phyloP scores from a whole-genome alignment of 2,329 filamentous ascomycete species.

The Trichoderma simmonsii region DNA sequence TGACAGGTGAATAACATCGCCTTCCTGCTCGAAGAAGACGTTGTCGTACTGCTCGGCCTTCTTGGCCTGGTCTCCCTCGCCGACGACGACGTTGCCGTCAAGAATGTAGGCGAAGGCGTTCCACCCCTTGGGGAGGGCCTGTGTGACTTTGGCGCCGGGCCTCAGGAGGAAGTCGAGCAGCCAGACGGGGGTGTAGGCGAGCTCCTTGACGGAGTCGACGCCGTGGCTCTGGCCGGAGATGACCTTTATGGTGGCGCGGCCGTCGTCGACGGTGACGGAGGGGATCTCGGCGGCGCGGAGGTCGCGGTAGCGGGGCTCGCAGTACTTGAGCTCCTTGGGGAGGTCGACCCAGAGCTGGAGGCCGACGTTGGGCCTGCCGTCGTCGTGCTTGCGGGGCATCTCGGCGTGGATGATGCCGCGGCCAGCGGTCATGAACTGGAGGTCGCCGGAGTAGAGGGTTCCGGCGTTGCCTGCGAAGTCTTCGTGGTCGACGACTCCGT shows the following conservation, averaged over 20 bases:
- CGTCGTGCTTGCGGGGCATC: conserved; percentile 78
- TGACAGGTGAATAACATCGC: conserved; percentile 70
- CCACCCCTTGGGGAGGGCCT: conserved; percentile 76
- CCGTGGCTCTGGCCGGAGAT: conserved; percentile 84
- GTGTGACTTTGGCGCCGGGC: conserved; percentile 74
- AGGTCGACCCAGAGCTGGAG: conserved; percentile 96
- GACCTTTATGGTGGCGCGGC: conserved; percentile 77
- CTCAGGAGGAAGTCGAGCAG: conserved; percentile 77
- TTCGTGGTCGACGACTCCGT: conserved; percentile 84
- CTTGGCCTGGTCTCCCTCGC: conserved; percentile 47
- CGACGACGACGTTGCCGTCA: conserved; percentile 67
- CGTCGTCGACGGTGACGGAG: conserved; percentile 64
- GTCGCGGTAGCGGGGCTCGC: conserved; percentile 91
- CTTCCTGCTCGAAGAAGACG: conserved; percentile 78
- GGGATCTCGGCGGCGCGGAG: conserved; percentile 78
- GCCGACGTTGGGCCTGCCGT: conserved; percentile 76
- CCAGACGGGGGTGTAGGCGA: conserved; percentile 98
- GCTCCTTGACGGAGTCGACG: conserved; percentile 80
- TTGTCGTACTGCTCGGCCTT: conserved; percentile 74
- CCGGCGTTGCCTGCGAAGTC: conserved; percentile 86
- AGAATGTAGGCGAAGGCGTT: conserved; percentile 88
- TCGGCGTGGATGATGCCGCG: conserved; percentile 91
- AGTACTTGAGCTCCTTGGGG: conserved; percentile 74
- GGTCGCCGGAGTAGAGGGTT: conserved; percentile 79
- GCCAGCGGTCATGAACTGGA: conserved; percentile 98